phyloP scores from a whole-genome alignment of 805 yeast genomes.

The Kodamaea hsintzibuensis region DNA sequence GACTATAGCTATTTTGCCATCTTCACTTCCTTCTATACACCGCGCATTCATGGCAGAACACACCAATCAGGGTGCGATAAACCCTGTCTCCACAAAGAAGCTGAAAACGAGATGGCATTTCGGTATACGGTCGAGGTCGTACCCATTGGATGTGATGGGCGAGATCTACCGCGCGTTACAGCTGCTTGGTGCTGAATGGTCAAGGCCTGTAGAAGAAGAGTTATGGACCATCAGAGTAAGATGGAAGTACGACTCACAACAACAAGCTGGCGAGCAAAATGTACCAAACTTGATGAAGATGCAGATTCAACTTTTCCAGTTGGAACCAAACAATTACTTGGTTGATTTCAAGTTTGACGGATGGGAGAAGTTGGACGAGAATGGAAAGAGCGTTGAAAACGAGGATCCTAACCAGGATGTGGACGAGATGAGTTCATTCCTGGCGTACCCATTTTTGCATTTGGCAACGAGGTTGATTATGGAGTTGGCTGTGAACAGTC shows the following conservation, averaged over 20 bases:
- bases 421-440: conserved; percentile 84
- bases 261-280: conserved; percentile 29
- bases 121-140: conserved; percentile 93
- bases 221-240: conserved; percentile 94
- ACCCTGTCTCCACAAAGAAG: conserved; percentile 70
- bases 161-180: conserved; percentile 93
- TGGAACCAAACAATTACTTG: conserved; percentile 92
- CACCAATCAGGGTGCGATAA: conserved; percentile 31
- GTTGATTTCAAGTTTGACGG: conserved; percentile 98
- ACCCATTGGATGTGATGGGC: conserved; percentile 98
- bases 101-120: conserved; percentile 98
- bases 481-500: conserved; percentile 96
- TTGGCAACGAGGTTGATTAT: conserved; percentile 88
- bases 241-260: conserved; percentile 64
- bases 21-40: conserved; percentile 92
- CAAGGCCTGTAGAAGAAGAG: conserved; percentile 90
- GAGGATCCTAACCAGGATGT: conserved; percentile 36
- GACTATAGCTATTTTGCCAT: conserved; percentile 89
- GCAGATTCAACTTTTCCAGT: conserved; percentile 94
- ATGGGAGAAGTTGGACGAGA: conserved; percentile 64
- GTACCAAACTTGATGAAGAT: conserved; percentile 87
- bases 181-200: conserved; percentile 96
- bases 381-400: conserved; percentile 6
- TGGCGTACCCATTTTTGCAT: conserved; percentile 94
- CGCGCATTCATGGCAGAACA: conserved; percentile 84